Conservation (phyloP, 345 rosid genomes). For the Turritis glabra region DNA sequence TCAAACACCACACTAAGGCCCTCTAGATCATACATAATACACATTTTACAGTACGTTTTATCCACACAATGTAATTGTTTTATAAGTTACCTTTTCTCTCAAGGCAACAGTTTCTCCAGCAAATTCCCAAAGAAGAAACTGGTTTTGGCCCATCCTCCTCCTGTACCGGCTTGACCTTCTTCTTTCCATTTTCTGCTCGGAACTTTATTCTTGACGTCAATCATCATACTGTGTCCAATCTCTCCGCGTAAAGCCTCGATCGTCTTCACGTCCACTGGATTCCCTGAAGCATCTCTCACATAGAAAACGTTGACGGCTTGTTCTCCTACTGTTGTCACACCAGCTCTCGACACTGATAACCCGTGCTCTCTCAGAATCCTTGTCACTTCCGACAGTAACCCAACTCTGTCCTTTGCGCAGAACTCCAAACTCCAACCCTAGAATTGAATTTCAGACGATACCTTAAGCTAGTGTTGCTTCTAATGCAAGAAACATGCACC, state of each 20-base stretch:
- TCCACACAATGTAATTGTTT: slow-evolving; percentile 25
- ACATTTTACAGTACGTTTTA: slow-evolving; percentile 35
- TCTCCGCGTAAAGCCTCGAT: slow-evolving; percentile 79
- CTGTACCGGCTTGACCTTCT: slow-evolving; percentile 48
- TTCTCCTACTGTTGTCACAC: slow-evolving; percentile 83
- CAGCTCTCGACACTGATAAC: slow-evolving; percentile 77
- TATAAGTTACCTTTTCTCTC: slow-evolving; percentile 29
- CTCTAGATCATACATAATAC: slow-evolving; percentile 31
- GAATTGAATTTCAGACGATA: not conserved
- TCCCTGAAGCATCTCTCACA: slow-evolving; percentile 83
- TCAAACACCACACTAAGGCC: slow-evolving; percentile 17
- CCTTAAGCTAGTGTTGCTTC: slow-evolving; percentile 9
- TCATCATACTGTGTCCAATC: slow-evolving; percentile 82
- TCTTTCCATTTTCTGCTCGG: slow-evolving; percentile 45
- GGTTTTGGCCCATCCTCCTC: slow-evolving; percentile 84
- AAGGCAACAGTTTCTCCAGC: slow-evolving; percentile 77
- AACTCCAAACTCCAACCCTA: slow-evolving; percentile 91
- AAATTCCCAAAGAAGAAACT: slow-evolving; percentile 89
- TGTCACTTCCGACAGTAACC: slow-evolving; percentile 81
- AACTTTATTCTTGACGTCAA: slow-evolving; percentile 69
- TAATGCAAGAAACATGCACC: slow-evolving; percentile 23
- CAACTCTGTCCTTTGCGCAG: slow-evolving; percentile 83
- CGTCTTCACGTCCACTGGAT: slow-evolving; percentile 74
- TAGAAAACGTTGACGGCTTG: slow-evolving; percentile 86
- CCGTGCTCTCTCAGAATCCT: slow-evolving; percentile 88